Conservation (phyloP, 495 filamentous ascomycete genomes). For the Hyphodiscus hymeniophilus region DNA sequence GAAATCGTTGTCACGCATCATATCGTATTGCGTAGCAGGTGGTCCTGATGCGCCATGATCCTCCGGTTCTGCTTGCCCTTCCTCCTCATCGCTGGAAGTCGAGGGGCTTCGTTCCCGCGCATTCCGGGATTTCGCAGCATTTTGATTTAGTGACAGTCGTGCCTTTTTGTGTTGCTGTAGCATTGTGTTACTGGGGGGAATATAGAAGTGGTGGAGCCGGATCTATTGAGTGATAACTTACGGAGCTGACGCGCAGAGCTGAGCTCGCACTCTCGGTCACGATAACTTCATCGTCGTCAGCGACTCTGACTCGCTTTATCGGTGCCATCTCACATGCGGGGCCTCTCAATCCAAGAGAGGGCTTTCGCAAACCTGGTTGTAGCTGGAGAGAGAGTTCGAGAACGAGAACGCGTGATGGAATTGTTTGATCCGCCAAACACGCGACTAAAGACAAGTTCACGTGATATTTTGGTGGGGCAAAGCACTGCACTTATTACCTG, state of each 20-base stretch:
- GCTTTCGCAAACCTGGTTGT: too few species aligned
- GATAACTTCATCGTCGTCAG: constrained; percentile 40
- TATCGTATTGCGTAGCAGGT: constrained; percentile 38
- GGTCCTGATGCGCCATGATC: neutral
- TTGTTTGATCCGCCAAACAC: too few species aligned
- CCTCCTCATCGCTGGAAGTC: constrained; percentile 5
- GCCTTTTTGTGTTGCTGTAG: constrained; percentile 35
- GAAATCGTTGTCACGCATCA: constrained; percentile 41
- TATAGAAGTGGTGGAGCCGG: neutral
- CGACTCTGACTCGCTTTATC: constrained; percentile 11
- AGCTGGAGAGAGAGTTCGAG: too few species aligned
- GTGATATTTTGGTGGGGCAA: too few species aligned
- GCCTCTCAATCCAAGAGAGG: too few species aligned
- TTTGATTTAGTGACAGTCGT: constrained; percentile 28
- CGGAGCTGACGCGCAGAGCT: constrained; percentile 34
- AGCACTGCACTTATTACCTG: too few species aligned
- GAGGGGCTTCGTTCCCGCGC: constrained; percentile 19
- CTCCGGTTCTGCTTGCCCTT: neutral
- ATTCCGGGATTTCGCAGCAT: constrained; percentile 18
- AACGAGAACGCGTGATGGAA: too few species aligned
- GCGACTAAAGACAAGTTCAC: too few species aligned
- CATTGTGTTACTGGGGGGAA: constrained; percentile 16
- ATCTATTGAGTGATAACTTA: constrained; percentile 23
- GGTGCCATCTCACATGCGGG: constrained; percentile 14
- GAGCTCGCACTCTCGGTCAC: constrained; percentile 37